Conservation (phyloP, 306 rosid species). For the Comarum palustre region DNA sequence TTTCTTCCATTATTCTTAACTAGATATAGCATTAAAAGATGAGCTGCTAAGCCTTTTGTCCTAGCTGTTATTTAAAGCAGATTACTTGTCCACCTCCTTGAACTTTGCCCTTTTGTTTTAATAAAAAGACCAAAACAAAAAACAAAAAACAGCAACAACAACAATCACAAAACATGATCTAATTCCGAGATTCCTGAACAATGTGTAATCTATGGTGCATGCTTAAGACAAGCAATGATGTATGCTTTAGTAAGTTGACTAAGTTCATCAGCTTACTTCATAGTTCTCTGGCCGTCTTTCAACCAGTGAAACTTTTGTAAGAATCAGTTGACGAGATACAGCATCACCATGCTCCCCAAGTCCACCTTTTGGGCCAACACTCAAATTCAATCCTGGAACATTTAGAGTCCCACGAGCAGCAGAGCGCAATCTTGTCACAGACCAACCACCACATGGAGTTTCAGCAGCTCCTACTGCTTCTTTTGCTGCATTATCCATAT, state of each 20-base stretch:
- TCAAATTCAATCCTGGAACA: conserved; percentile 87
- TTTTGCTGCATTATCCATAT: conserved; percentile 57
- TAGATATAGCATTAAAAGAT: too few relatives aligned
- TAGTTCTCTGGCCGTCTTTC: conserved; percentile 99
- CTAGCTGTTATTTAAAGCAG: too few relatives aligned
- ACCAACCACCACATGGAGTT: conserved; percentile 94
- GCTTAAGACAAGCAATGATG: neutral
- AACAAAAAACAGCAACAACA: neutral
- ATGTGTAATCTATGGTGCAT: neutral
- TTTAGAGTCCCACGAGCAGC: conserved; percentile 93
- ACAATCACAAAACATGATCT: neutral
- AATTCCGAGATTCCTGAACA: neutral
- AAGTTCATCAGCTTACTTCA: conserved; percentile 79
- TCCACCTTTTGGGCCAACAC: conserved; percentile 97
- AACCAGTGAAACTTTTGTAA: conserved; percentile 85
- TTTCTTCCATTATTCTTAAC: too few relatives aligned
- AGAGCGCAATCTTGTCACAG: conserved; percentile 91
- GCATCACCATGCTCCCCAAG: conserved; percentile 99
- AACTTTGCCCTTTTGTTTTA: too few relatives aligned
- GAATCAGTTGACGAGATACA: conserved; percentile 94
- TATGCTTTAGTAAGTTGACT: conserved; percentile 30
- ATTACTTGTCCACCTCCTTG: too few relatives aligned
- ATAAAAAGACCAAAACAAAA: too few relatives aligned
- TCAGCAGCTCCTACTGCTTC: conserved; percentile 99
- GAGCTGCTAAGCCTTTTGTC: too few relatives aligned